Evolutionary conservation across 176 grass and related monocot species (phyloP).

Genomic region (Tuctoria greenei): DNA sequence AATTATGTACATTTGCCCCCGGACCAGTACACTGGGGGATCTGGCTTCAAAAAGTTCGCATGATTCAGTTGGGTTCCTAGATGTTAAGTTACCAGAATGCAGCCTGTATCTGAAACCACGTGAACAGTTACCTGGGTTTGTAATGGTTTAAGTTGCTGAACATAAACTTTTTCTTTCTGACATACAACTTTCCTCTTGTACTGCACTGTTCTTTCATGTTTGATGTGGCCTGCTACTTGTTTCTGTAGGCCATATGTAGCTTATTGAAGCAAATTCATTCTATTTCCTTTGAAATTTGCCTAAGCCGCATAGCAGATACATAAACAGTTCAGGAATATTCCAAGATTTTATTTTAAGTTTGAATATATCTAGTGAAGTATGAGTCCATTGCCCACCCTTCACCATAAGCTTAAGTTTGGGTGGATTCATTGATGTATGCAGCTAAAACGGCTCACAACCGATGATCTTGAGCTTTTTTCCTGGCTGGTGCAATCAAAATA

Average conservation of each 20-base stretch:
- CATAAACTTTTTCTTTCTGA: background rate
- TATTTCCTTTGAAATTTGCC: constrained; percentile 1
- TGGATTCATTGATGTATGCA: constrained; percentile 4
- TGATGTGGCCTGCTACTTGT: background rate
- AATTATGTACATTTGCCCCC: background rate
- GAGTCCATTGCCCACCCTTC: background rate
- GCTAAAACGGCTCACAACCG: background rate
- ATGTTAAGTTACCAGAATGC: background rate
- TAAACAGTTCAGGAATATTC: no score
- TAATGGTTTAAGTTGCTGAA: constrained; percentile 22
- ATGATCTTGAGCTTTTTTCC: background rate
- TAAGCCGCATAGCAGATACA: constrained; percentile 19
- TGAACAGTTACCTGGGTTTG: background rate
- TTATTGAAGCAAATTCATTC: constrained; percentile 3
- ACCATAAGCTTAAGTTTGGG: background rate
- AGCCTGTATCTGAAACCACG: constrained; percentile 12
- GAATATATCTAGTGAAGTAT: constrained; percentile 22
- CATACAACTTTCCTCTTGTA: constrained; percentile 23
- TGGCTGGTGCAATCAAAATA: background rate
- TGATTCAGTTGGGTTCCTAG: background rate
- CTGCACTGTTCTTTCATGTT: constrained; percentile 11
- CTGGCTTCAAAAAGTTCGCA: background rate
- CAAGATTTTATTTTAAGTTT: background rate
- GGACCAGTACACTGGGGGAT: background rate
- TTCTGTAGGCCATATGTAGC: background rate